These are phyloP conservation scores for Triangularia verruculosa DNA, from an alignment of 2,329 filamentous ascomycete species.

Conservation along the genomic window DNA sequence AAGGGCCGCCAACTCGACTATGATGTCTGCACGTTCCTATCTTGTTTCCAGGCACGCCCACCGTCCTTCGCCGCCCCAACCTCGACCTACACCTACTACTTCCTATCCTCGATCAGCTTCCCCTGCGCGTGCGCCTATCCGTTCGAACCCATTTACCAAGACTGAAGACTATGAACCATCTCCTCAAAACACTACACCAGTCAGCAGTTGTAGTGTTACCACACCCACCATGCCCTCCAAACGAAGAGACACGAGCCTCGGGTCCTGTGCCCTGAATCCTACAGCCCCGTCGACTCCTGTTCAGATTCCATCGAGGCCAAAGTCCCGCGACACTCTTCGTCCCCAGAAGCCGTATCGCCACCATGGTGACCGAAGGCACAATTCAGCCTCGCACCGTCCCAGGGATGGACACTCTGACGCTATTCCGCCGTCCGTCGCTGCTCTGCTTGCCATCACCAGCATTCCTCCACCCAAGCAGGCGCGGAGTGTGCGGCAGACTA, in stretches of 20 bases:
- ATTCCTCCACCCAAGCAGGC: conserved; percentile 51
- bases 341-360: conserved; percentile 38
- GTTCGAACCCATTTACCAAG: neutral
- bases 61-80: neutral
- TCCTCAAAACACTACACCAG: conserved; percentile 18
- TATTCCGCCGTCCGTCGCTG: conserved; percentile 58
- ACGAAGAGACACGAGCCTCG: conserved; percentile 28
- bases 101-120: conserved; percentile 10
- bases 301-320: conserved; percentile 50
- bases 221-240: conserved; percentile 30
- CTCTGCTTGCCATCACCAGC: conserved; percentile 59
- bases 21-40: conserved; percentile 42
- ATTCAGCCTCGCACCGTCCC: conserved; percentile 32
- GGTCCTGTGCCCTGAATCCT: conserved; percentile 29
- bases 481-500: conserved; percentile 33
- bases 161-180: conserved; percentile 3
- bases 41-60: conserved; percentile 36
- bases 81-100: conserved; percentile 11
- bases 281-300: conserved; percentile 49
- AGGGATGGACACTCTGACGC: conserved; percentile 49
- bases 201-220: conserved; percentile 22
- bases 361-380: conserved; percentile 37
- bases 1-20: conserved; percentile 27
- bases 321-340: conserved; percentile 36
- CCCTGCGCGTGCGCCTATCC: neutral